These are phyloP conservation scores for Globisporangium irregulare DNA, from an alignment of 352 stramenopile species.

Conservation along the genomic window DNA sequence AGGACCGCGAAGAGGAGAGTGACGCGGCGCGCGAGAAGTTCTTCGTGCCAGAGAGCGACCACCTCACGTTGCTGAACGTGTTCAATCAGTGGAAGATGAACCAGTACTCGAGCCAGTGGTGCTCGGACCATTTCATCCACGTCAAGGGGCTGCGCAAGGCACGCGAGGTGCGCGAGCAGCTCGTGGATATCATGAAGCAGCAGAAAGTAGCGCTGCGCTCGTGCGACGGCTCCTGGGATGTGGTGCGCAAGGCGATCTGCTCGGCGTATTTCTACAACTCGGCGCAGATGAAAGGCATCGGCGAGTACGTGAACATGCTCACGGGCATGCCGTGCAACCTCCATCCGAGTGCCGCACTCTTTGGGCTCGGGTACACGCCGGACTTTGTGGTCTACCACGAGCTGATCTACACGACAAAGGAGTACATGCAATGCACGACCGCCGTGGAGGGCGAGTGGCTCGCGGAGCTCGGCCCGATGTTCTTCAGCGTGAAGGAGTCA, in stretches of 20 bases:
- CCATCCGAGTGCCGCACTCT: slow-evolving; percentile 97
- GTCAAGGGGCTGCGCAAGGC: slow-evolving; percentile 92
- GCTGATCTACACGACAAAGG: slow-evolving; percentile 98
- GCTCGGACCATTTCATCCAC: slow-evolving; percentile 96
- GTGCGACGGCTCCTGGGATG: slow-evolving; percentile 94
- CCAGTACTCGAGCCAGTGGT: slow-evolving; percentile 95
- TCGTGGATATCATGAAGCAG: slow-evolving; percentile 98
- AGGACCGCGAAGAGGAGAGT: slow-evolving; percentile 97
- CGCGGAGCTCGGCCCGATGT: slow-evolving; percentile 98
- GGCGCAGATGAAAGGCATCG: slow-evolving; percentile 98
- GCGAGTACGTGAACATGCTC: slow-evolving; percentile 99
- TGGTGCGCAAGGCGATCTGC: slow-evolving; percentile 98
- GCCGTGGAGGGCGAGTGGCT: slow-evolving; percentile 99
- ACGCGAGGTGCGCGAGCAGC: slow-evolving; percentile 92
- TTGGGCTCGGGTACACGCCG: slow-evolving; percentile 97
- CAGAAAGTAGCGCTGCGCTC: slow-evolving; percentile 90
- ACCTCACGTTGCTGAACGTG: slow-evolving; percentile 97
- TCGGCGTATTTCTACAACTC: slow-evolving; percentile 99
- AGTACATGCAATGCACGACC: slow-evolving; percentile 98
- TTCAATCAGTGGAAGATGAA: slow-evolving; percentile 95
- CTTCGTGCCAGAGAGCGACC: slow-evolving; percentile 97
- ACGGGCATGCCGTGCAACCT: slow-evolving; percentile 97
- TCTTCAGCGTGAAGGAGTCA: slow-evolving; percentile 98
- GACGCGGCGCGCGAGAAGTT: slow-evolving; percentile 98
- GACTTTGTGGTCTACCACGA: slow-evolving; percentile 99